Evolutionary conservation across 2,329 filamentous ascomycete genomes (phyloP).

Genomic region (Fusarium armeniacum): DNA sequence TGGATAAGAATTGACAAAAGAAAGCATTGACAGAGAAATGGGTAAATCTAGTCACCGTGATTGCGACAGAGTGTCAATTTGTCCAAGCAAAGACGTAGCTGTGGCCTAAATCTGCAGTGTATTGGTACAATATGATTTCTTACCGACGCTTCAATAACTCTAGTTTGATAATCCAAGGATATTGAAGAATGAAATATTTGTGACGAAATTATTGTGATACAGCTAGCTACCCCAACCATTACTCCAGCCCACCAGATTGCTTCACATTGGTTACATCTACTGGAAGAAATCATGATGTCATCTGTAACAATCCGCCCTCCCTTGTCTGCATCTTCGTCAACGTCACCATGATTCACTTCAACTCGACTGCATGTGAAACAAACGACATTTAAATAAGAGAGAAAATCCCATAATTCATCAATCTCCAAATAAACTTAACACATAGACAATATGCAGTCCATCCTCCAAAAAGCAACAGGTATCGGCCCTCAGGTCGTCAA

Average conservation of each 20-base stretch:
- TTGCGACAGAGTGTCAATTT: background rate
- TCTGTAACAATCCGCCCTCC: background rate
- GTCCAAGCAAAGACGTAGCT: rapidly evolving
- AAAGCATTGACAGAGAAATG: too few relatives aligned
- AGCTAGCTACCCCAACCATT: rapidly evolving
- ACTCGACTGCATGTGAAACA: background rate
- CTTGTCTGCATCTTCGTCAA: background rate
- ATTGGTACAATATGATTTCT: too few relatives aligned
- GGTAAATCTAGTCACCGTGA: background rate
- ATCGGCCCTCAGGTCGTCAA: constrained; percentile 55
- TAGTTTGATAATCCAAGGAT: too few relatives aligned
- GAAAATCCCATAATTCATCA: too few relatives aligned
- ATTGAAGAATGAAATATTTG: background rate
- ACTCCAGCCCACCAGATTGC: background rate
- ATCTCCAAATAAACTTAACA: background rate
- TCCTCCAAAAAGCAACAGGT: constrained; percentile 52
- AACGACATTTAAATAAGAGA: background rate
- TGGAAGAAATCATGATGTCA: constrained; percentile 26
- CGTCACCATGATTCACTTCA: constrained; percentile 25
- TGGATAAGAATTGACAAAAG: too few relatives aligned
- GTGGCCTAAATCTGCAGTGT: too few relatives aligned
- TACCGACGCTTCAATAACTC: too few relatives aligned
- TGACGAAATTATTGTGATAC: rapidly evolving
- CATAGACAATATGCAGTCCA: constrained; percentile 54
- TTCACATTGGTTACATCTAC: background rate